A percentile compares a stretch with the other conserved stretches of the same genome.
These are phyloP conservation scores for Yamadazyma takamatsuzukensis DNA, from an alignment of 805 yeast genomes.

Conservation along the genomic window DNA sequence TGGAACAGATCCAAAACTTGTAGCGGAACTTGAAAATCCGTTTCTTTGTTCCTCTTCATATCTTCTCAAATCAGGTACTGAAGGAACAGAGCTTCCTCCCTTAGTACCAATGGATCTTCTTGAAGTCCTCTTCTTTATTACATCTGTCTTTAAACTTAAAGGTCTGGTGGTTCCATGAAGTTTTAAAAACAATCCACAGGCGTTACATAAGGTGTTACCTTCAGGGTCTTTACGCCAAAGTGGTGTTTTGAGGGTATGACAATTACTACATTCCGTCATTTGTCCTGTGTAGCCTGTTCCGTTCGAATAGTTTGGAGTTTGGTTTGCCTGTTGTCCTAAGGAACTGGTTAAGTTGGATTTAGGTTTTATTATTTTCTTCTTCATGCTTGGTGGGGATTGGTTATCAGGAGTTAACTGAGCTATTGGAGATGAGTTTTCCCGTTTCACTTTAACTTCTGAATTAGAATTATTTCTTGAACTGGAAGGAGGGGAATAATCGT, in stretches of 20 bases:
- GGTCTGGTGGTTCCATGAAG: slow-evolving; percentile 63
- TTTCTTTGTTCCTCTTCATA: slow-evolving; percentile 5
- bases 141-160: slow-evolving; percentile 52
- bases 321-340: slow-evolving; percentile 13
- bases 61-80: slow-evolving; percentile 5
- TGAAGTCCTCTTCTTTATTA: slow-evolving; percentile 54
- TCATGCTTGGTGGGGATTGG: slow-evolving; percentile 2
- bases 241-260: slow-evolving; percentile 59
- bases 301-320: neutral
- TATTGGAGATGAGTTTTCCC: neutral
- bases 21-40: neutral
- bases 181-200: slow-evolving; percentile 59
- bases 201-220: slow-evolving; percentile 61
- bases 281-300: slow-evolving; percentile 7
- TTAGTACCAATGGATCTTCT: slow-evolving; percentile 19
- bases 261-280: slow-evolving; percentile 49
- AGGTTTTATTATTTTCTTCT: slow-evolving; percentile 6
- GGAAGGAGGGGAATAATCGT: slow-evolving; percentile 20
- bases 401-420: neutral
- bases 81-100: neutral
- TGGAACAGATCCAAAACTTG: slow-evolving; percentile 4
- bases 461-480: neutral
- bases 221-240: slow-evolving; percentile 58
- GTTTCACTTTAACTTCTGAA: slow-evolving; percentile 14
- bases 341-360: slow-evolving; percentile 21